Percentiles rank a stretch among this genome's conserved stretches.
These are phyloP conservation scores for Rubia yunnanensis DNA, from an alignment of 257 asterid genomes.

Conservation along the genomic window DNA sequence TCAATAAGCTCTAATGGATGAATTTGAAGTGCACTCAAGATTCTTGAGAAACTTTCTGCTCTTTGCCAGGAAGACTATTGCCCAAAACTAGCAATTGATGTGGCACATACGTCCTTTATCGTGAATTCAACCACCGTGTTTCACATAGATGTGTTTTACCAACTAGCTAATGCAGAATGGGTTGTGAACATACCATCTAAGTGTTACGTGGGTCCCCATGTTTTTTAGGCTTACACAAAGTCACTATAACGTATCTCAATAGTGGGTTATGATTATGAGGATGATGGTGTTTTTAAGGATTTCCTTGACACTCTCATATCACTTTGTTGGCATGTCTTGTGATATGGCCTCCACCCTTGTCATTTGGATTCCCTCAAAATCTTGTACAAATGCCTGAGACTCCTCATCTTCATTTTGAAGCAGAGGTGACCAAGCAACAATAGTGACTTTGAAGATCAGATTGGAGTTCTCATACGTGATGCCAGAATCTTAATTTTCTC, in stretches of 20 bases:
- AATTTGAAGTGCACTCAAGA: too few relatives aligned
- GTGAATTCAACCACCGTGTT: neutral
- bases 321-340: neutral
- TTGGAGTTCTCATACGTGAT: neutral
- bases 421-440: neutral
- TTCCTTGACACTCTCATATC: neutral
- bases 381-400: neutral
- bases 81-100: neutral
- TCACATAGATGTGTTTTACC: neutral
- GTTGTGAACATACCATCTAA: neutral
- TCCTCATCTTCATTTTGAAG: neutral
- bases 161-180: neutral
- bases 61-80: neutral
- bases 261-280: neutral
- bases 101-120: neutral
- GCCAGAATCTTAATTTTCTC: neutral
- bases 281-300: neutral
- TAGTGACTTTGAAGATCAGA: neutral
- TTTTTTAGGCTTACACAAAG: neutral
- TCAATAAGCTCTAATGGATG: too few relatives aligned
- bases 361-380: neutral
- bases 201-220: neutral
- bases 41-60: neutral
- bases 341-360: too few relatives aligned
- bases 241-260: neutral